phyloP scores from a whole-genome alignment of 108 stramenopile genomes.

The Skeletonema costatum region DNA sequence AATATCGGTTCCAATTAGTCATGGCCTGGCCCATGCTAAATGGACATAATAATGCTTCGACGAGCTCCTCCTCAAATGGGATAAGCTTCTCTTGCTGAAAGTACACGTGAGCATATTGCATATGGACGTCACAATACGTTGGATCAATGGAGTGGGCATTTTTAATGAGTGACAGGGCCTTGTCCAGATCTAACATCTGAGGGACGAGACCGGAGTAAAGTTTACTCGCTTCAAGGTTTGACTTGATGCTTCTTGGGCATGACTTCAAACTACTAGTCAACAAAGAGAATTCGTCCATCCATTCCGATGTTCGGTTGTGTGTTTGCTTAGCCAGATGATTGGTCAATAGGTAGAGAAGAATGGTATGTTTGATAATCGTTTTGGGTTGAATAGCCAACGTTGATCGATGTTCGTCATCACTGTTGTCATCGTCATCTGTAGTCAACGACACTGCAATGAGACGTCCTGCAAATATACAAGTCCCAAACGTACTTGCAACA shows the following conservation, averaged over 20 bases:
- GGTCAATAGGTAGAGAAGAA: background rate
- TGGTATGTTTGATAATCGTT: background rate
- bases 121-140: conserved; percentile 76
- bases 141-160: conserved; percentile 78
- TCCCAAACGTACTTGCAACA: conserved; percentile 69
- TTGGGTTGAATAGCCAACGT: background rate
- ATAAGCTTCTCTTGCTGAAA: conserved; percentile 60
- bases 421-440: conserved; percentile 1
- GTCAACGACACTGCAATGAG: conserved; percentile 23
- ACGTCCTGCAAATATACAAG: conserved; percentile 54
- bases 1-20: conserved; percentile 74
- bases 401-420: background rate
- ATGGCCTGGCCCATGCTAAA: conserved; percentile 74
- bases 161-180: conserved; percentile 51
- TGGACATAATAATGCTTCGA: conserved; percentile 66
- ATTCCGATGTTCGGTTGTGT: conserved; percentile 63
- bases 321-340: conserved; percentile 33
- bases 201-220: conserved; percentile 76
- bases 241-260: conserved; percentile 82
- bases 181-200: conserved; percentile 58
- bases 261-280: conserved; percentile 62
- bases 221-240: conserved; percentile 80
- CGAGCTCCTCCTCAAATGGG: conserved; percentile 67
- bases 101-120: conserved; percentile 75
- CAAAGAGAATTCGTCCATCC: conserved; percentile 77